phyloP scores from a whole-genome alignment of 441 rosid species.

The Croton setiger region DNA sequence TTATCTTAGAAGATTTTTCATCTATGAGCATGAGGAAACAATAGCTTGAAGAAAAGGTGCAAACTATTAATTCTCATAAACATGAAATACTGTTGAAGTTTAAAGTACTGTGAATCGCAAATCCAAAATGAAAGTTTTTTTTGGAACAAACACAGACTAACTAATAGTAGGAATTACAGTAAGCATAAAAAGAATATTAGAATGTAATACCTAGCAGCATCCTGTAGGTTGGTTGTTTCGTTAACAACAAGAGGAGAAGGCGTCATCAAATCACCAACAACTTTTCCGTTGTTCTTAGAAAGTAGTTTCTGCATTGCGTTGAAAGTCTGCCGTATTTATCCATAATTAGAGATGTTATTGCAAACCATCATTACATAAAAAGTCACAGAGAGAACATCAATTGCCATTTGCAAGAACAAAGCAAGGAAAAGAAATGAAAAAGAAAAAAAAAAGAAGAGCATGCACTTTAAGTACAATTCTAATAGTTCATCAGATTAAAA shows the following conservation, averaged over 20 bases:
- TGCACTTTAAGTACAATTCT: neutral
- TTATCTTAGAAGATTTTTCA: neutral
- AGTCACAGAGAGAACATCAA: neutral
- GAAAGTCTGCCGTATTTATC: constrained; percentile 50
- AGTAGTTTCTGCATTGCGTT: constrained; percentile 75
- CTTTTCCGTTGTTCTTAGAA: constrained; percentile 70
- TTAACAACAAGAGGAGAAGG: constrained; percentile 71
- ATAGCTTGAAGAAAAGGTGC: neutral
- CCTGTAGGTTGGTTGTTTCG: constrained; percentile 74
- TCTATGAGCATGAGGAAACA: neutral
- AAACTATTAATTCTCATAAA: neutral
- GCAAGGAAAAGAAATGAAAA: neutral
- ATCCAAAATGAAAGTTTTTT: too few species aligned
- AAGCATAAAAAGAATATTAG: neutral
- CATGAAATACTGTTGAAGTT: neutral
- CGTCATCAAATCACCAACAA: constrained; percentile 92
- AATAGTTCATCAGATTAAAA: neutral
- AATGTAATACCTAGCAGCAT: constrained; percentile 65
- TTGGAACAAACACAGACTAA: neutral
- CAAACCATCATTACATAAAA: neutral
- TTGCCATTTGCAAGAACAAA: neutral
- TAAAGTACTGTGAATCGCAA: neutral
- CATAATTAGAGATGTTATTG: constrained; percentile 20
- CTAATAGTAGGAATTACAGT: neutral
- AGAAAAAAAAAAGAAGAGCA: neutral